Percentiles rank a stretch among this genome's conserved stretches.
Conservation (phyloP, 2,329 filamentous ascomycete genomes). For the Sarocladiaceae sp. region DNA sequence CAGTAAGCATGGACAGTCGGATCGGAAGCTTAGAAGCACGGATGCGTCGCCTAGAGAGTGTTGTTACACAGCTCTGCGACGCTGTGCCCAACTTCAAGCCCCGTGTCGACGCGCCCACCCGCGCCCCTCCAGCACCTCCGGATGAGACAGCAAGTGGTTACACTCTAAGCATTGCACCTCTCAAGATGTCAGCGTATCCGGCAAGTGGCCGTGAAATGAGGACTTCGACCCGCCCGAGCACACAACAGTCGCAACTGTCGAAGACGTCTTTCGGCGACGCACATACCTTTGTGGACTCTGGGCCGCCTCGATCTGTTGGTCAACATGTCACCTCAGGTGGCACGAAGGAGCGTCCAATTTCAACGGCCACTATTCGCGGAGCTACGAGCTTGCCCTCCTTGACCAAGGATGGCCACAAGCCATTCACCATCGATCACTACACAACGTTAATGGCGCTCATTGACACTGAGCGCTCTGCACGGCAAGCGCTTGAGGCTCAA, state of each 20-base stretch:
- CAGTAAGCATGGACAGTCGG: conserved; percentile 48
- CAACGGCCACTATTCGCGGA: conserved; percentile 44
- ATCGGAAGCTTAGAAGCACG: conserved; percentile 47
- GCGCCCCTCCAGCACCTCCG: conserved; percentile 20
- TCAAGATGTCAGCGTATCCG: conserved; percentile 8
- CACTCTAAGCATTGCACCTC: conserved; percentile 10
- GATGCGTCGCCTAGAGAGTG: conserved; percentile 48
- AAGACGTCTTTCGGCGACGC: conserved; percentile 42
- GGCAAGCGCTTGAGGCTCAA: conserved; percentile 51
- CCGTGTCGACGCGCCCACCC: conserved; percentile 22
- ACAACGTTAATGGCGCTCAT: conserved; percentile 47
- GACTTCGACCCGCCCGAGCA: conserved; percentile 21
- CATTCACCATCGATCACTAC: conserved; percentile 42
- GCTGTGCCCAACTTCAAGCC: conserved; percentile 36
- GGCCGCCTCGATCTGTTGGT: conserved; percentile 20
- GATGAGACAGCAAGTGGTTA: conserved; percentile 18
- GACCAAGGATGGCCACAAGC: conserved; percentile 24
- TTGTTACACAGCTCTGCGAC: conserved; percentile 47
- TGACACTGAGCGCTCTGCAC: conserved; percentile 51
- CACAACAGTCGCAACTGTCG: conserved; percentile 37
- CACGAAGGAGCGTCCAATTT: conserved; percentile 32
- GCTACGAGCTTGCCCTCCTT: conserved; percentile 40
- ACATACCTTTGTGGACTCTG: conserved; percentile 39
- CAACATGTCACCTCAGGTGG: neutral
- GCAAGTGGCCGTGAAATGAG: conserved; percentile 6